Evolutionary conservation across 441 rosid genomes (phyloP).

Genomic region (Syzygium malaccense): DNA sequence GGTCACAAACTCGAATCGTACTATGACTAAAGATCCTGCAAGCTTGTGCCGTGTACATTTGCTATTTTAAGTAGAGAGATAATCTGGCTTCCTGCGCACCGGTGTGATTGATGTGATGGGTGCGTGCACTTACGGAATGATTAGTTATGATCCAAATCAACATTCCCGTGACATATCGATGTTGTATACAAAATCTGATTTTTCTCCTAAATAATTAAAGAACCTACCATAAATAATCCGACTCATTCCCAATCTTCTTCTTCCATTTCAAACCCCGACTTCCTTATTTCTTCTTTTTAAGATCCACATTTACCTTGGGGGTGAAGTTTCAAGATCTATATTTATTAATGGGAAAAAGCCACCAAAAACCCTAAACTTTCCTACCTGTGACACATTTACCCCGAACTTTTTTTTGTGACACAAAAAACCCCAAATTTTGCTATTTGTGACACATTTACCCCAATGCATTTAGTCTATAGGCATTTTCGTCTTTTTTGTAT

Average conservation of each 20-base stretch:
- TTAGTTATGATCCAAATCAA: neutral
- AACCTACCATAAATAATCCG: neutral
- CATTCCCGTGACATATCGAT: rapidly evolving
- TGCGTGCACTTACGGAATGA: rapidly evolving
- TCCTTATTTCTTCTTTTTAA: neutral
- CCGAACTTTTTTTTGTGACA: too few species aligned
- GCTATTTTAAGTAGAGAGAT: neutral
- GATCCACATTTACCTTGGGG: neutral
- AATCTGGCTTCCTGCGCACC: rapidly evolving
- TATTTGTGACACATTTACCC: too few species aligned
- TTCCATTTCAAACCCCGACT: neutral
- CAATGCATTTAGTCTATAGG: too few species aligned
- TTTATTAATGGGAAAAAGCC: too few species aligned
- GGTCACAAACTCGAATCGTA: rapidly evolving
- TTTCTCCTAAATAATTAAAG: neutral
- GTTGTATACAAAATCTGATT: too few species aligned
- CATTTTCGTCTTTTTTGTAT: too few species aligned
- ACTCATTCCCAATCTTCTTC: neutral
- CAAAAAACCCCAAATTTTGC: too few species aligned
- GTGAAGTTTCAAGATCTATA: neutral
- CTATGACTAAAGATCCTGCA: neutral
- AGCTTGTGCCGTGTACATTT: neutral
- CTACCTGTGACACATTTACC: too few species aligned
- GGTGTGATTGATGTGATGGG: neutral
- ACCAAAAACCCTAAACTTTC: too few species aligned